These are phyloP conservation scores for Aspergillus biplanus DNA, from an alignment of 495 filamentous ascomycete genomes.

Conservation along the genomic window DNA sequence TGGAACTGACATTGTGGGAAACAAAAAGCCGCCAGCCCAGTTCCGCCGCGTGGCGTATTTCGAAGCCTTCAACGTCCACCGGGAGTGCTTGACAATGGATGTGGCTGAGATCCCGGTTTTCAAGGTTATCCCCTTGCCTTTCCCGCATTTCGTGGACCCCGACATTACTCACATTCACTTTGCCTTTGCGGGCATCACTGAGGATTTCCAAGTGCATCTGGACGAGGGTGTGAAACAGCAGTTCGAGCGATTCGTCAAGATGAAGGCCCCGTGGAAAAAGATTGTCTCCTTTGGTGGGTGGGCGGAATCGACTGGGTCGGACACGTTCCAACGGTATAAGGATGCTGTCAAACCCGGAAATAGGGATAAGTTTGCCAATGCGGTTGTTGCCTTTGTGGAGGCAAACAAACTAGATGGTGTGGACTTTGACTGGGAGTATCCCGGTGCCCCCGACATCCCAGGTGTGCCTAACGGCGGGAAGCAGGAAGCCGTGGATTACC, in stretches of 20 bases:
- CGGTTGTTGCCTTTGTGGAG: constrained; percentile 25
- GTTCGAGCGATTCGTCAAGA: background rate
- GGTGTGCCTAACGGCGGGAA: background rate
- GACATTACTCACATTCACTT: constrained; percentile 49
- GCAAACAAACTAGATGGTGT: background rate
- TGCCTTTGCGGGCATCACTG: constrained; percentile 42
- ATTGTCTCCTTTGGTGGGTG: constrained; percentile 56
- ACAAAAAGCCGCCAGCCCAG: background rate
- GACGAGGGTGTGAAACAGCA: background rate
- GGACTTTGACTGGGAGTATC: constrained; percentile 11
- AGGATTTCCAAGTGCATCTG: background rate
- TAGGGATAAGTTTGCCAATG: constrained; percentile 17
- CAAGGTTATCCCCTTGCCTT: background rate
- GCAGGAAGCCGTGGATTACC: background rate
- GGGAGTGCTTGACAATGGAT: constrained; percentile 26
- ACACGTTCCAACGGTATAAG: constrained; percentile 41
- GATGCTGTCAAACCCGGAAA: constrained; percentile 39
- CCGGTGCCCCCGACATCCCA: background rate
- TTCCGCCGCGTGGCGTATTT: background rate
- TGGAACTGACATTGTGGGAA: constrained; percentile 1
- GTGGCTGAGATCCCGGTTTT: constrained; percentile 19
- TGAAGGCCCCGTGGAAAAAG: constrained; percentile 23
- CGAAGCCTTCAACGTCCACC: constrained; percentile 9
- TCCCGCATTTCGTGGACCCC: background rate
- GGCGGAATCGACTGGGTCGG: constrained; percentile 42